These are phyloP conservation scores for Saccharomycopsis sp. DNA, from an alignment of 805 yeast genomes.

Conservation along the genomic window DNA sequence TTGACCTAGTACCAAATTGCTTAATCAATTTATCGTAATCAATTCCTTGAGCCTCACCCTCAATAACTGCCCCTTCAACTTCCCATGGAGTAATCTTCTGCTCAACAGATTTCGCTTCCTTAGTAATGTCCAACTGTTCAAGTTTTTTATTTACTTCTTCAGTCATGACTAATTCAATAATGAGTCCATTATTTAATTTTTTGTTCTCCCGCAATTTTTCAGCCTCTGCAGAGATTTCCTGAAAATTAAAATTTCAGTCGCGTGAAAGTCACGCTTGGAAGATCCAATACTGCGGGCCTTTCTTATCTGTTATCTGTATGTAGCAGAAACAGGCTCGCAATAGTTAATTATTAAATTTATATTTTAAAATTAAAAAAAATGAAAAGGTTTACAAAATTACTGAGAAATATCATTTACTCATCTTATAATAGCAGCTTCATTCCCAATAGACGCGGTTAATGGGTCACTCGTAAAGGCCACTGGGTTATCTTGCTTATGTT, in stretches of 20 bases:
- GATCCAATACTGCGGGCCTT: too few species aligned
- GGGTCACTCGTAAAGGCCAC: slow-evolving; percentile 1
- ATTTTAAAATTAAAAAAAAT: slow-evolving; percentile 54
- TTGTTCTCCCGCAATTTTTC: too few species aligned
- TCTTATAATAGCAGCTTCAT: too few species aligned
- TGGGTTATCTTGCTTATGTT: too few species aligned
- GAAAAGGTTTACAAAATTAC: slow-evolving; percentile 45
- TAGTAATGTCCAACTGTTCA: slow-evolving; percentile 2
- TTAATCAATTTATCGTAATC: slow-evolving; percentile 84
- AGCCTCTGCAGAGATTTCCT: too few species aligned
- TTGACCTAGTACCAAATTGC: slow-evolving; percentile 79
- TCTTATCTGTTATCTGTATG: too few species aligned
- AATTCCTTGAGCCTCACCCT: slow-evolving; percentile 84
- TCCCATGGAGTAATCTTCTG: slow-evolving; percentile 95
- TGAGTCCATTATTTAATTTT: too few species aligned
- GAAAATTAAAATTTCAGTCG: too few species aligned
- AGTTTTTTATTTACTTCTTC: slow-evolving; percentile 1
- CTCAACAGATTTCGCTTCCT: slow-evolving; percentile 25
- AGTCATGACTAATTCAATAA: not conserved
- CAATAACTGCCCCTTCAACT: slow-evolving; percentile 96
- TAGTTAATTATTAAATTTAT: too few species aligned
- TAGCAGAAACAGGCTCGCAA: too few species aligned
- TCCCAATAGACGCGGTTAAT: not conserved
- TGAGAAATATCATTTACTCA: slow-evolving; percentile 51
- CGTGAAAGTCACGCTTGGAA: too few species aligned